Evolutionary conservation across 768 basidiomycete genomes (phyloP).

Genomic region (Leucocoprinus sp.): DNA sequence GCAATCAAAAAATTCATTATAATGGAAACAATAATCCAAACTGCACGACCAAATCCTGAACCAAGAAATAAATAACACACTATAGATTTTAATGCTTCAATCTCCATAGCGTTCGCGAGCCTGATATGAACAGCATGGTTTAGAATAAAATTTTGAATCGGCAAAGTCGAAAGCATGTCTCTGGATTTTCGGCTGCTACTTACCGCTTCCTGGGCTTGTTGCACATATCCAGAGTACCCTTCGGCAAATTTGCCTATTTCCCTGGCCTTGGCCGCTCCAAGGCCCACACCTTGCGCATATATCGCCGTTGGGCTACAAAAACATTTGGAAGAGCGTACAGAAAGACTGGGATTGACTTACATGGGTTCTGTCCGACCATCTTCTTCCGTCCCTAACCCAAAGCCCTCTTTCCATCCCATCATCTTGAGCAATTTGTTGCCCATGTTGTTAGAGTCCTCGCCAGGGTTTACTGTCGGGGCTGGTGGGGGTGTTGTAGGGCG

Average conservation of each 20-base stretch:
- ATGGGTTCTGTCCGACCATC: slow-evolving; percentile 88
- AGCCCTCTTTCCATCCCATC: slow-evolving; percentile 97
- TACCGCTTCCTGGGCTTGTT: slow-evolving; percentile 68
- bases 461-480: slow-evolving; percentile 51
- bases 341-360: slow-evolving; percentile 31
- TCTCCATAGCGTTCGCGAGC: slow-evolving; percentile 33
- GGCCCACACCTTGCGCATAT: slow-evolving; percentile 80
- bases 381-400: slow-evolving; percentile 73
- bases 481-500: slow-evolving; percentile 56
- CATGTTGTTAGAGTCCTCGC: slow-evolving; percentile 75
- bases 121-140: slow-evolving; percentile 18
- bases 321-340: slow-evolving; percentile 7
- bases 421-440: slow-evolving; percentile 92
- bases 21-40: no score
- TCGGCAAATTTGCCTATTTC: slow-evolving; percentile 68
- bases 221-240: slow-evolving; percentile 61
- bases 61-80: slow-evolving; percentile 6
- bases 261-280: slow-evolving; percentile 89
- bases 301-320: slow-evolving; percentile 66
- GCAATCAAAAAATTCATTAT: no score
- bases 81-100: slow-evolving; percentile 13
- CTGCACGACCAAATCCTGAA: neutral
- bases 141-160: slow-evolving; percentile 4
- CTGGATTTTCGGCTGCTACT: slow-evolving; percentile 16
- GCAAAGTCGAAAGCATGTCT: slow-evolving; percentile 5